Evolutionary conservation across 371 early-diverging fungal species (phyloP).

Genomic region (Choanephora cucurbitarum): DNA sequence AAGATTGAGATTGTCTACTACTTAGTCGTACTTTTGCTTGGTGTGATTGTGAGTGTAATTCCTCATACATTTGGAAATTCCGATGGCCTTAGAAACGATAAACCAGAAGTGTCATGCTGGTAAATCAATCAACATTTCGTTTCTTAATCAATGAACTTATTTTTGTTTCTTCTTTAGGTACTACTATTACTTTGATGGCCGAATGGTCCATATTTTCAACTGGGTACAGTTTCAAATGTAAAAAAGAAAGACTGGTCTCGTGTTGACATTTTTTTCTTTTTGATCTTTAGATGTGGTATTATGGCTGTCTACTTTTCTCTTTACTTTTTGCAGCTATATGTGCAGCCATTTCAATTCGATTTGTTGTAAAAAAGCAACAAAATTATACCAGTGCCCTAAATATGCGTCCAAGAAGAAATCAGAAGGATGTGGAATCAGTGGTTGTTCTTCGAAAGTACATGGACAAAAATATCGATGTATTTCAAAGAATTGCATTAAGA

Average conservation of each 20-base stretch:
- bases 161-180: conserved; percentile 24
- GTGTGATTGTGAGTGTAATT: conserved; percentile 15
- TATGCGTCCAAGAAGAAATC: conserved; percentile 16
- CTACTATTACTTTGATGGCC: conserved; percentile 31
- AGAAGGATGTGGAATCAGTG: background rate
- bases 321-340: conserved; percentile 26
- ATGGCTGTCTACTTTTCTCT: conserved; percentile 29
- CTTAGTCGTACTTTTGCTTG: conserved; percentile 7
- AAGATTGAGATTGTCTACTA: conserved; percentile 39
- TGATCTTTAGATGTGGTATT: conserved; percentile 39
- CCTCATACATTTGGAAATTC: conserved; percentile 13
- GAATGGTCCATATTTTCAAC: conserved; percentile 22
- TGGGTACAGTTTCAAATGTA: conserved; percentile 30
- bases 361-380: conserved; percentile 24
- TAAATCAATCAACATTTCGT: background rate
- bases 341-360: conserved; percentile 24
- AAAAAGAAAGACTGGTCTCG: background rate
- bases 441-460: conserved; percentile 11
- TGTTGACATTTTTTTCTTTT: background rate
- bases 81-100: background rate
- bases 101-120: conserved; percentile 20
- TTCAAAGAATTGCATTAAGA: conserved; percentile 33
- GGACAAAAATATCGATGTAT: conserved; percentile 17
- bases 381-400: conserved; percentile 30
- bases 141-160: background rate